A percentile compares a stretch with the other conserved stretches of the same genome.
phyloP scores from a whole-genome alignment of 2,329 filamentous ascomycete species.

The Penicillium italicum region DNA sequence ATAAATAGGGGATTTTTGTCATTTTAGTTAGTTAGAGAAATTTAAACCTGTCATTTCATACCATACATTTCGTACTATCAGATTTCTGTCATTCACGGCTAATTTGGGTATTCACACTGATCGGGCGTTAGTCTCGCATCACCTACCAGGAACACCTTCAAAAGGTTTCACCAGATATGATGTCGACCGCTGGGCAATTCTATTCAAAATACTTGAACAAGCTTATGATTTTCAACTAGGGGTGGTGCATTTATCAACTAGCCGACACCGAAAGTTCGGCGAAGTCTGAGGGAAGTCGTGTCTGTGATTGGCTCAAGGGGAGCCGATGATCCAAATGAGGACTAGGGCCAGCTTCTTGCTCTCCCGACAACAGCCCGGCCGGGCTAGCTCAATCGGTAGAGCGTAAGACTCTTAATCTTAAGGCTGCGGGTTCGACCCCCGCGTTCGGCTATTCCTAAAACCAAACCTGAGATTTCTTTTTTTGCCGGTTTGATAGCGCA shows the following conservation, averaged over 20 bases:
- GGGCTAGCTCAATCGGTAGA: conserved; percentile 51
- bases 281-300: no score
- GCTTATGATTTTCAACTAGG: background rate
- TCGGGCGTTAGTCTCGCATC: background rate
- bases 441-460: conserved; percentile 37
- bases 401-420: conserved; percentile 50
- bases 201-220: background rate
- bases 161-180: background rate
- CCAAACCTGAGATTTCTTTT: conserved; percentile 19
- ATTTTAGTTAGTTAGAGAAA: no score
- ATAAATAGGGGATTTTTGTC: no score
- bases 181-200: background rate
- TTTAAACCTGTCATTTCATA: no score
- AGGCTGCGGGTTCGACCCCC: conserved; percentile 45
- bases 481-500: conserved; percentile 1
- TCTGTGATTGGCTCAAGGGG: no score
- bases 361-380: conserved; percentile 23
- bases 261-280: no score
- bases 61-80: no score
- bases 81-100: no score
- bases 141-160: background rate
- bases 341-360: no score
- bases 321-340: no score
- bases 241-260: no score
- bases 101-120: background rate